A percentile compares a stretch with the other conserved stretches of the same genome.
phyloP scores from a whole-genome alignment of 2,329 filamentous ascomycete species.

The Fusarium succisae region DNA sequence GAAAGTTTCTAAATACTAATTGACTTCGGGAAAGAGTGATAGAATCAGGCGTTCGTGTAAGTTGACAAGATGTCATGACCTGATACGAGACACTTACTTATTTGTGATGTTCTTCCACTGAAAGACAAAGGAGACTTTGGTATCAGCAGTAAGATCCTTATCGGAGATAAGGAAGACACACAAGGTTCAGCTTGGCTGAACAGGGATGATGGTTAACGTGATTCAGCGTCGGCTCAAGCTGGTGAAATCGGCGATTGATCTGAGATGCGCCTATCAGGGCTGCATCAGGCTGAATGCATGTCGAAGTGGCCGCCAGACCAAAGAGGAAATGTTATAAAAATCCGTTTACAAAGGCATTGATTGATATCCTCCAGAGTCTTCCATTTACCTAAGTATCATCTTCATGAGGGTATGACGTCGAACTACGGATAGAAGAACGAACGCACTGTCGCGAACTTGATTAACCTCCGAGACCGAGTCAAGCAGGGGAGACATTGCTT shows the following conservation, averaged over 20 bases:
- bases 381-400: background rate
- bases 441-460: background rate
- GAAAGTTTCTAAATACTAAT: background rate
- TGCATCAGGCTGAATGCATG: background rate
- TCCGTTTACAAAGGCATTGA: background rate
- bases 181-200: background rate
- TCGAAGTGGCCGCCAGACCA: background rate
- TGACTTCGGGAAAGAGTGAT: background rate
- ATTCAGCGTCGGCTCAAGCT: background rate
- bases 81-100: background rate
- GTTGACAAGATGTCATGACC: background rate
- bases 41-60: background rate
- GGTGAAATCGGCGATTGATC: conserved; percentile 36
- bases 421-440: background rate
- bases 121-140: background rate
- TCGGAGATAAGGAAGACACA: conserved; percentile 1
- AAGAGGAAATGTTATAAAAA: background rate
- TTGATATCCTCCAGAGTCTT: background rate
- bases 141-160: background rate
- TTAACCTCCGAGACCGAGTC: conserved; percentile 19
- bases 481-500: conserved; percentile 13
- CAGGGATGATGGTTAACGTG: background rate
- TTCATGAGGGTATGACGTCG: conserved; percentile 19
- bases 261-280: conserved; percentile 30
- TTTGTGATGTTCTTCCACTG: background rate